Conservation (phyloP, 2,329 filamentous ascomycete genomes). For the Aureobasidium sp. region DNA sequence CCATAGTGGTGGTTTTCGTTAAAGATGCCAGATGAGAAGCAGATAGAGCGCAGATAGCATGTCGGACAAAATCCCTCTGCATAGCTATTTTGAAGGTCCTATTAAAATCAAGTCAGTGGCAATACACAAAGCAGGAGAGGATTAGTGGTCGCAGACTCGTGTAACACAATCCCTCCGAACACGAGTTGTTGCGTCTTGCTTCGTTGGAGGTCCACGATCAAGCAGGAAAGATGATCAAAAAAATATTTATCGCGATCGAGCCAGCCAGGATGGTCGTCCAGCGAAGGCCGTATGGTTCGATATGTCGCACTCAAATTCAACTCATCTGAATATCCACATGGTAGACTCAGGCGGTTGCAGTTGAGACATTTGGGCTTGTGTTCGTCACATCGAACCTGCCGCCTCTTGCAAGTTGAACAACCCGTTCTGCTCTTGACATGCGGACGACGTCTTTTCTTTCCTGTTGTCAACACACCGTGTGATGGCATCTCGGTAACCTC, state of each 20-base stretch:
- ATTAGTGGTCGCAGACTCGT: not conserved
- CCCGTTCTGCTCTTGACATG: constrained; percentile 1
- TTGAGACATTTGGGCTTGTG: not conserved
- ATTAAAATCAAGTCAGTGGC: not conserved
- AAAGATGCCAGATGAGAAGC: not conserved
- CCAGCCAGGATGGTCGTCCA: not conserved
- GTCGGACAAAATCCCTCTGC: not conserved
- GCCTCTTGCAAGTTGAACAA: not conserved
- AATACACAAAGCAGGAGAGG: not conserved
- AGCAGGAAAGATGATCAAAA: not conserved
- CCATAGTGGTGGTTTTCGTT: not conserved
- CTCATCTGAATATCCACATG: not conserved
- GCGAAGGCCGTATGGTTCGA: not conserved
- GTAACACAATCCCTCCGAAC: not conserved
- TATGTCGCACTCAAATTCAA: not conserved
- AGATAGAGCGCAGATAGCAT: not conserved
- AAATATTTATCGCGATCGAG: not conserved
- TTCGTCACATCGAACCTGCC: not conserved
- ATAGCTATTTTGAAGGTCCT: not conserved
- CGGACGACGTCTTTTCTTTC: not conserved
- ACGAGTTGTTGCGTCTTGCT: not conserved
- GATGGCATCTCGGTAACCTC: not conserved
- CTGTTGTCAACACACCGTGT: not conserved
- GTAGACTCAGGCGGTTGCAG: not conserved
- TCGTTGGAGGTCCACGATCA: not conserved